Percentiles rank a stretch among this genome's conserved stretches.
These are phyloP conservation scores for Colletotrichum sp. DNA, from an alignment of 2,329 filamentous ascomycete species.

Conservation along the genomic window DNA sequence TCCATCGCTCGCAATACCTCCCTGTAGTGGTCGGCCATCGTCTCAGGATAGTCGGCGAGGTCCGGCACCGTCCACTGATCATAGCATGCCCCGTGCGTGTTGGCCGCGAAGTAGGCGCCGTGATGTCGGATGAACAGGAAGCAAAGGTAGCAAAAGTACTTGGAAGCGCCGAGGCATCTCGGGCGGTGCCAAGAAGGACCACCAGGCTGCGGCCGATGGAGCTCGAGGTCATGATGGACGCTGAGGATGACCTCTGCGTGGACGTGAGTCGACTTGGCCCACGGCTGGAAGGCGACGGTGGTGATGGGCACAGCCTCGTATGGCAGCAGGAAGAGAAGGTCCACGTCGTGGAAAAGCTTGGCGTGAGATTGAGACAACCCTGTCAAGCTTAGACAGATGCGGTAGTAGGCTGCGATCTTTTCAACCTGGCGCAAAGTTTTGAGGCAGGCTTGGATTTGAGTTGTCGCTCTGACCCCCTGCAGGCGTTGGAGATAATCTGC, in stretches of 20 bases:
- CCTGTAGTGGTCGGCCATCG: slow-evolving; percentile 3
- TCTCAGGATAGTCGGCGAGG: slow-evolving; percentile 18
- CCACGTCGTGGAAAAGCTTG: background rate
- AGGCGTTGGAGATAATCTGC: slow-evolving; percentile 14
- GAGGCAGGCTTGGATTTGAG: slow-evolving; percentile 20
- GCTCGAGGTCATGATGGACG: slow-evolving; percentile 17
- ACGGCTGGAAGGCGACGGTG: slow-evolving; percentile 17
- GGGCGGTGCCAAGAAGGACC: background rate
- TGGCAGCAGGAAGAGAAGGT: slow-evolving; percentile 16
- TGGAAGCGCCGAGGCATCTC: slow-evolving; percentile 21
- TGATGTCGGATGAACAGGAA: slow-evolving; percentile 21
- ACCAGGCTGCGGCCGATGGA: background rate
- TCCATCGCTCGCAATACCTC: slow-evolving; percentile 11
- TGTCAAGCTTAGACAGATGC: slow-evolving; percentile 10
- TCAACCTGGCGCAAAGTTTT: slow-evolving; percentile 21
- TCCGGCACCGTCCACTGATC: slow-evolving; percentile 23
- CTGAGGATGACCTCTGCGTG: slow-evolving; percentile 20
- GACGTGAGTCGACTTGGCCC: slow-evolving; percentile 21
- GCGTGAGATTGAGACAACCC: background rate
- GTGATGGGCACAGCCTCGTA: slow-evolving; percentile 17
- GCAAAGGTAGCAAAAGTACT: slow-evolving; percentile 23
- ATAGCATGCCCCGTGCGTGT: slow-evolving; percentile 22
- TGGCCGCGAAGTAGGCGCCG: slow-evolving; percentile 19
- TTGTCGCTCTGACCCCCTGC: slow-evolving; percentile 7
- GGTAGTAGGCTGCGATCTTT: slow-evolving; percentile 21